Evolutionary conservation across 257 asterid species (phyloP).

Genomic region (Solanum gracilifrons): DNA sequence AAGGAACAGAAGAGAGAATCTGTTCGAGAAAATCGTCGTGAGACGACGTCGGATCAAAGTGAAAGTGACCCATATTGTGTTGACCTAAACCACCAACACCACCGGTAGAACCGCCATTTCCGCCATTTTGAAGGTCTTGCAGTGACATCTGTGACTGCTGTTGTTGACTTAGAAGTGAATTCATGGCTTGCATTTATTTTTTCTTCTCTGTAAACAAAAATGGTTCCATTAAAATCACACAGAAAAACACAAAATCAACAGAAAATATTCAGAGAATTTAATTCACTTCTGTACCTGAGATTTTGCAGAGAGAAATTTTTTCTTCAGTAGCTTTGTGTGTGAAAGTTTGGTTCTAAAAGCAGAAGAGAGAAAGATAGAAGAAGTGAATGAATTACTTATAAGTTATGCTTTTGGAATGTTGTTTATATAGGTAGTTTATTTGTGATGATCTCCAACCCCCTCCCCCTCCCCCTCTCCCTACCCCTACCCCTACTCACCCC

Average conservation of each 20-base stretch:
- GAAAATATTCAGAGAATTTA: not conserved
- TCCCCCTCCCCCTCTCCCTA: too few relatives aligned
- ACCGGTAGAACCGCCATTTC: not conserved
- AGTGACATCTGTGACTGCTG: conserved; percentile 25
- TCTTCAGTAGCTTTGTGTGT: not conserved
- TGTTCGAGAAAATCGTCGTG: conserved; percentile 76
- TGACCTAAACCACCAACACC: not conserved
- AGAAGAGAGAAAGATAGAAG: not conserved
- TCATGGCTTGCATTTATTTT: conserved; percentile 46
- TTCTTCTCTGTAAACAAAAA: not conserved
- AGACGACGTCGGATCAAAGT: conserved; percentile 48
- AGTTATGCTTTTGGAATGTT: not conserved
- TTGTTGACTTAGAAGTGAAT: conserved; percentile 41
- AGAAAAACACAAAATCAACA: not conserved
- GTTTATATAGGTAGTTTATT: not conserved
- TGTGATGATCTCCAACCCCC: not conserved
- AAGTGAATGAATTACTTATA: not conserved
- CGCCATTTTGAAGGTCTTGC: conserved; percentile 28
- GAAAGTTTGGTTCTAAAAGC: not conserved
- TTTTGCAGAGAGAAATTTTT: not conserved
- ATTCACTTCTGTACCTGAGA: not conserved
- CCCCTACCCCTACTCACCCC: accelerated
- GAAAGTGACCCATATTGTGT: not conserved
- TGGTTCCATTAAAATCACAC: not conserved
- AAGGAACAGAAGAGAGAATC: conserved; percentile 57